A percentile compares a stretch with the other conserved stretches of the same genome.
Evolutionary conservation across 2,329 filamentous ascomycete genomes (phyloP).

Genomic region (Talaromyces atroroseus): DNA sequence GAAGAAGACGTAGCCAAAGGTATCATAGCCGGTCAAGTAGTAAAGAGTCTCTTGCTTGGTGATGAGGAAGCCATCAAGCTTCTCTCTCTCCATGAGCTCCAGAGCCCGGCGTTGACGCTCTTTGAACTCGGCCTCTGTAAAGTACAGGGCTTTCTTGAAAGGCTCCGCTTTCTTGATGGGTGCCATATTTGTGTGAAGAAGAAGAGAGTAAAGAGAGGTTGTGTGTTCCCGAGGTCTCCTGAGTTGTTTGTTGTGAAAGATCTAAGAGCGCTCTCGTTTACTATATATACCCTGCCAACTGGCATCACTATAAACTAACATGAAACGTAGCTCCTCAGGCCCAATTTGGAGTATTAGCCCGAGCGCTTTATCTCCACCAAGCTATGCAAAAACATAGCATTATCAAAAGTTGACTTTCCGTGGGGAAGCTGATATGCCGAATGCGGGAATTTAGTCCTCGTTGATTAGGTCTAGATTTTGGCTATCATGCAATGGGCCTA

Average conservation of each 20-base stretch:
- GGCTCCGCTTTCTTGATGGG: constrained; percentile 16
- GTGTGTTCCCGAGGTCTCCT: not conserved
- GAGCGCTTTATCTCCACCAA: not conserved
- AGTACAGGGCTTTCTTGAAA: constrained; percentile 27
- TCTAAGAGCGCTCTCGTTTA: not conserved
- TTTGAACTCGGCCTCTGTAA: constrained; percentile 22
- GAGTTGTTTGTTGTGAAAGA: not conserved
- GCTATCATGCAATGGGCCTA: not conserved
- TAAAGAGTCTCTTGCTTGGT: constrained; percentile 29
- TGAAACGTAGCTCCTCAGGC: not conserved
- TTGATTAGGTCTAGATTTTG: not conserved
- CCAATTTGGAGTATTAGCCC: constrained; percentile 1
- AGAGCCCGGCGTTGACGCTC: constrained; percentile 20
- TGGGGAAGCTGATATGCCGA: constrained; percentile 3
- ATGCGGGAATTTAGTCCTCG: constrained; percentile 6
- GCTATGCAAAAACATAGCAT: not conserved
- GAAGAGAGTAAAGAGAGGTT: not conserved
- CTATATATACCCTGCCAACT: not conserved
- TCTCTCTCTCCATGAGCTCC: constrained; percentile 27
- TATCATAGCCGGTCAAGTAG: constrained; percentile 29
- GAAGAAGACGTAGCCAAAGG: constrained; percentile 35
- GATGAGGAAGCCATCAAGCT: constrained; percentile 31
- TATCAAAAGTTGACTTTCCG: not conserved
- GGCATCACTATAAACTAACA: not conserved
- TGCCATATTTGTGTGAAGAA: constrained; percentile 3